Conservation (phyloP, 2,329 filamentous ascomycete species). For the Fusarium annulatum region DNA sequence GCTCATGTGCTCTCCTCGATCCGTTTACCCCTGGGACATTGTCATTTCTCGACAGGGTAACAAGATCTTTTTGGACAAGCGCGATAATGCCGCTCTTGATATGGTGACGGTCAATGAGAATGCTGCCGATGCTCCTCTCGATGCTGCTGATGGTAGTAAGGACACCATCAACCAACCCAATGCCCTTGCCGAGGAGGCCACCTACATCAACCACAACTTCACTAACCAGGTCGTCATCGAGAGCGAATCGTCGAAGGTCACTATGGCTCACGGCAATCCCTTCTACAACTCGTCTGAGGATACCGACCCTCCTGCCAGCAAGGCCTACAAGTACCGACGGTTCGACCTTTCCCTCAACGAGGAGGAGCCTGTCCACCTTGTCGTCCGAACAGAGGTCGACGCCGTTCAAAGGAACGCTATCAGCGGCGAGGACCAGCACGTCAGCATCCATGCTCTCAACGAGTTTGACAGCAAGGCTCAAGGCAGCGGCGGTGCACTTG, state of each 20-base stretch:
- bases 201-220: conserved; percentile 99
- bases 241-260: conserved; percentile 79
- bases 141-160: conserved; percentile 91
- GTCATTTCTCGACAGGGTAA: conserved; percentile 92
- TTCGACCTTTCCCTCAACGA: conserved; percentile 97
- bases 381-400: conserved; percentile 95
- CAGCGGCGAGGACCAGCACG: conserved; percentile 88
- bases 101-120: conserved; percentile 99
- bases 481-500: conserved; percentile 91
- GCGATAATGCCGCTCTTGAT: conserved; percentile 92
- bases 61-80: conserved; percentile 99
- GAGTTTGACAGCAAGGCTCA: conserved; percentile 99
- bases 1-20: conserved; percentile 98
- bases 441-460: conserved; percentile 96
- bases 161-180: conserved; percentile 94
- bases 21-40: conserved; percentile 98
- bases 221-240: conserved; percentile 94
- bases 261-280: conserved; percentile 90
- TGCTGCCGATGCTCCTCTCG: conserved; percentile 91
- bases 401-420: conserved; percentile 95
- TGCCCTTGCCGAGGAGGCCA: conserved; percentile 94
- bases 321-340: conserved; percentile 97
- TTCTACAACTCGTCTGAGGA: conserved; percentile 97
- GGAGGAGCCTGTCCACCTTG: conserved; percentile 90
- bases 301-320: conserved; percentile 92